A percentile compares a stretch with the other conserved stretches of the same genome.
Evolutionary conservation across 2,329 filamentous ascomycete genomes (phyloP).

Genomic region (Monilinia aucupariae): DNA sequence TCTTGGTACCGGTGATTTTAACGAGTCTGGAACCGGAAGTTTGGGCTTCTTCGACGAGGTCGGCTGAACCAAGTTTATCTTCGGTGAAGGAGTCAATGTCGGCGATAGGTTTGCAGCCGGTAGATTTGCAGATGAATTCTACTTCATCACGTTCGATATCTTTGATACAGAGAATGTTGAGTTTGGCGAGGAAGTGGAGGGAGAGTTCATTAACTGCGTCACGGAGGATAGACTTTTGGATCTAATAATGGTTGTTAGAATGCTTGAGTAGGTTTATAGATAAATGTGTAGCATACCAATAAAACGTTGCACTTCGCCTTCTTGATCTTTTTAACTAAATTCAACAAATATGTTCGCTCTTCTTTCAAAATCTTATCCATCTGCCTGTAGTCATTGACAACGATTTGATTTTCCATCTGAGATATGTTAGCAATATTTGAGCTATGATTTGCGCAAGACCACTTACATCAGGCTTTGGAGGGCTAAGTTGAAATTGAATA

Average conservation of each 20-base stretch:
- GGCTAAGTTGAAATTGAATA: slow-evolving; percentile 97
- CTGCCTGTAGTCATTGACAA: slow-evolving; percentile 98
- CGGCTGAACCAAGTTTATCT: slow-evolving; percentile 91
- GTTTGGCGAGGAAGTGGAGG: slow-evolving; percentile 93
- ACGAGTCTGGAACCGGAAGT: slow-evolving; percentile 85
- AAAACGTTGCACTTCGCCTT: slow-evolving; percentile 97
- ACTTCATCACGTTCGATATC: slow-evolving; percentile 98
- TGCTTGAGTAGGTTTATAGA: background rate
- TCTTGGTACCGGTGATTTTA: slow-evolving; percentile 88
- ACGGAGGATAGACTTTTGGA: slow-evolving; percentile 96
- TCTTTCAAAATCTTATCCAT: slow-evolving; percentile 99
- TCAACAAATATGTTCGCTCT: slow-evolving; percentile 93
- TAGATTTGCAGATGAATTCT: slow-evolving; percentile 98
- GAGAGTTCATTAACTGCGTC: slow-evolving; percentile 97
- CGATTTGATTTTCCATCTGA: slow-evolving; percentile 98
- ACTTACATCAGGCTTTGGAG: slow-evolving; percentile 88
- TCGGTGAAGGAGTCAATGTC: slow-evolving; percentile 98
- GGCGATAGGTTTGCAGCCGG: slow-evolving; percentile 96
- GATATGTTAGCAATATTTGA: slow-evolving; percentile 22
- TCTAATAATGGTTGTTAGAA: slow-evolving; percentile 53
- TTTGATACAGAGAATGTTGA: slow-evolving; percentile 93
- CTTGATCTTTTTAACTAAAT: slow-evolving; percentile 99
- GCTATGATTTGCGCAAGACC: background rate
- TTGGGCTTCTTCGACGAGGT: slow-evolving; percentile 88
- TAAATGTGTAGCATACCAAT: slow-evolving; percentile 1